A percentile compares a stretch with the other conserved stretches of the same genome.
These are phyloP conservation scores for Mucor saturninus DNA, from an alignment of 371 early-diverging fungal species.

Conservation along the genomic window DNA sequence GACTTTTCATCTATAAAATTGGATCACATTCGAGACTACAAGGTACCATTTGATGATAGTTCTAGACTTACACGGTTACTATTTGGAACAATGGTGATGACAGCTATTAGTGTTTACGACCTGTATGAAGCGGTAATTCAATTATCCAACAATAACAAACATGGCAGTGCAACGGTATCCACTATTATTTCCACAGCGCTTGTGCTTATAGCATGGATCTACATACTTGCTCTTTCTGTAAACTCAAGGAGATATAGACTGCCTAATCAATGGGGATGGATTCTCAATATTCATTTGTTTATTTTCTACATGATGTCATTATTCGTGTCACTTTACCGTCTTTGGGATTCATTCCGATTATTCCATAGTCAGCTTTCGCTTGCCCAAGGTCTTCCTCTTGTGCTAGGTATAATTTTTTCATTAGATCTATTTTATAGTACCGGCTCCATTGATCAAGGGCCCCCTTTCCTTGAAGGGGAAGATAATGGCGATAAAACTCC, in stretches of 20 bases:
- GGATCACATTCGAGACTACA: constrained; percentile 11
- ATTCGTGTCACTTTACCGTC: constrained; percentile 14
- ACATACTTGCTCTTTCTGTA: constrained; percentile 27
- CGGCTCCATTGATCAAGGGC: constrained; percentile 25
- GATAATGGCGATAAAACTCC: not conserved
- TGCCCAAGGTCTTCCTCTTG: constrained; percentile 22
- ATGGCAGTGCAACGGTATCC: not conserved
- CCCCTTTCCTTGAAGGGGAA: constrained; percentile 27
- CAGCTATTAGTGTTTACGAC: constrained; percentile 3
- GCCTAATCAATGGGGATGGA: constrained; percentile 44
- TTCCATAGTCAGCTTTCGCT: constrained; percentile 9
- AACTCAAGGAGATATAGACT: constrained; percentile 29
- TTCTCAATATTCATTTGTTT: constrained; percentile 42
- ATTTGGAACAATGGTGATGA: constrained; percentile 12
- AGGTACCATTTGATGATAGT: constrained; percentile 6
- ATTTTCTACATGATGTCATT: constrained; percentile 24
- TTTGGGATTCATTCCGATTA: constrained; percentile 16
- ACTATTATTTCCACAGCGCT: constrained; percentile 10
- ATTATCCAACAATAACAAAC: not conserved
- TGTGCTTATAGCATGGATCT: constrained; percentile 34
- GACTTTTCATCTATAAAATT: constrained; percentile 10
- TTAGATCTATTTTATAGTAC: constrained; percentile 26
- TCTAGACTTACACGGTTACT: constrained; percentile 5
- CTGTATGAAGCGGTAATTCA: constrained; percentile 1
- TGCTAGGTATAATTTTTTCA: constrained; percentile 14